Base-by-base conservation (phyloP, 495 filamentous ascomycete species). In the Aspergillus leporis region DNA sequence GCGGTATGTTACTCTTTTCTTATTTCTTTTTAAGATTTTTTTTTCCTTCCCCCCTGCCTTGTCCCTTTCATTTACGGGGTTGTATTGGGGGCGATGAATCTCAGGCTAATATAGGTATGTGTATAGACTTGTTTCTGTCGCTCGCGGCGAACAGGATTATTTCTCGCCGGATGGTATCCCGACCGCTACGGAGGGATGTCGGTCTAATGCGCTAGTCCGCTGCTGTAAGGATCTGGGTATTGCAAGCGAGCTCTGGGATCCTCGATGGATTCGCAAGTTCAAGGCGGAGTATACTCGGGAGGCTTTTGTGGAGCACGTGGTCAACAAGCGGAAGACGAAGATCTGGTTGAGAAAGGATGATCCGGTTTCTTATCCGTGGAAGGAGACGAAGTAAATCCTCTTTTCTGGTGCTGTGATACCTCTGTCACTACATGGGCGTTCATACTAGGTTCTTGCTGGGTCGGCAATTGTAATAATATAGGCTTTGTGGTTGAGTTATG, bases 221-320 rank as follows among this genome's bases (percentile, higher is more conserved):
- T 97, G 92, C 78, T 98, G 95, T 78, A 98, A 98, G 76, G 94
- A 98, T 73, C 81, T 98, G 22, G 94, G 94, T 13, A 88, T 98
- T 55, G 95, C 92, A 3, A 92, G 87, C 63, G 94, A 98, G 73
- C 78, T 98, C 41, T 98, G 94, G 94, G 94, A 98, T 77, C 94
- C 94, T 50, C 80, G 92, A 47, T 98, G 86, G 78, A 94, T 98
- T 58, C 83, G 87, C 64, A 81, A 75, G 58, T 93, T 82, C 68
- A 82, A 87, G 78, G 77, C 75, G 10, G 73, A 87, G 65, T 80
- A 90, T 71, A 87, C 85, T 58, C 83, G 88, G 55, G 91, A 97
- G 78, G 81, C 87, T 10, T 90, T 85, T 72, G 90, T 89, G 16
- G 90, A 92, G 70, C 93, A 97, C 83, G 80, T 87, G 51, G 76